Base-by-base conservation (phyloP, 495 filamentous ascomycete genomes). In the Cercophora samala region DNA sequence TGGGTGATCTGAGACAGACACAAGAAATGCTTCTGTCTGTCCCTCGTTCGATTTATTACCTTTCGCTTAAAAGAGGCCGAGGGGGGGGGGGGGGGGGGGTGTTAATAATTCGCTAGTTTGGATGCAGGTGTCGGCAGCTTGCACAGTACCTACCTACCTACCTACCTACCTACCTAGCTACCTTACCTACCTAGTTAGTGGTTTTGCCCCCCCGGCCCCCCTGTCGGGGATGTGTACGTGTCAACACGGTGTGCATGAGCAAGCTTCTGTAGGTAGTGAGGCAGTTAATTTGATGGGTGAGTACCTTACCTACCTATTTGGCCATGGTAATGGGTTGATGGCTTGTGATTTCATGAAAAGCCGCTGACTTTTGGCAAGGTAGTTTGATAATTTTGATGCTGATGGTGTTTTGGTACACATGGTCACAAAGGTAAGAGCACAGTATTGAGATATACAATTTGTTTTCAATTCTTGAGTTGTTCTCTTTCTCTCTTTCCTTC, bases 1-100 rank as follows among this genome's bases (percentile, higher is more conserved):
- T 56, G 54, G 19, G n/a, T 56, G 54, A 56, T 56, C 54, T 56
- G 54, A 56, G 54, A 56, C 54, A 64, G 23, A 26, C 52, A 63
- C 24, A 52, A 64, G 29, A 24, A 22, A 25, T 65, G 17, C 23
- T 64, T 32, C 53, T 37, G 4, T 32, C 26, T 29, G 26, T 29
- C 26, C n/a, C 26, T 29, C 26, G 26, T 8, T 46, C 37, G 37
- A 46, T 46, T 46, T 46, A 46, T 46, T 46, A 46, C 37, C 37
- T 46, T 32, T 46, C 37, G 37, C 37, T 46, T 46, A 3, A n/a
- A n/a, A n/a, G 37, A 46, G 37, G 37, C 37, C n/a, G n/a, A n/a
- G n/a, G n/a, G n/a, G n/a, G n/a, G n/a, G n/a, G n/a, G n/a, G n/a
- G n/a, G n/a, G n/a, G 29, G 29, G 29, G 3, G 3, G 3, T 32